These are phyloP conservation scores for Cordyceps farinosa DNA, from an alignment of 2,329 filamentous ascomycete species.

Conservation along the genomic window DNA sequence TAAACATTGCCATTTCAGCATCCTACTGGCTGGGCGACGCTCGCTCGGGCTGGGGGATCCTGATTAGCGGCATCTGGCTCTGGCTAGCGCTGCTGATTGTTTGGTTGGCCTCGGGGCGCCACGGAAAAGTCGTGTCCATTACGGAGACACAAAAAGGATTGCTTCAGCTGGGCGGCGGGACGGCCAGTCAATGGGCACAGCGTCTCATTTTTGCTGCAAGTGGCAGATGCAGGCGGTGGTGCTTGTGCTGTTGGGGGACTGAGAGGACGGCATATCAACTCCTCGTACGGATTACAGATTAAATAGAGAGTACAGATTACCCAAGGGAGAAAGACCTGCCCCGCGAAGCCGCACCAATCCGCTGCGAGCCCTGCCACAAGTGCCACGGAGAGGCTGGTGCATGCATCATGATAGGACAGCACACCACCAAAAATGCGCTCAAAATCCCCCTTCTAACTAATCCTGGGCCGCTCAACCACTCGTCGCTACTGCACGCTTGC, in stretches of 20 bases:
- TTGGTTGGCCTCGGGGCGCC: slow-evolving; percentile 1
- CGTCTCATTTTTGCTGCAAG: neutral
- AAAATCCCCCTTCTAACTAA: neutral
- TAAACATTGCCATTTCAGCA: neutral
- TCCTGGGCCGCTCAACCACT: neutral
- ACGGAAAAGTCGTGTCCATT: neutral
- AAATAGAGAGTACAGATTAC: no score
- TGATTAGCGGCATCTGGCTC: slow-evolving; percentile 15
- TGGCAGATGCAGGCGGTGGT: slow-evolving; percentile 7
- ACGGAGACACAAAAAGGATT: neutral
- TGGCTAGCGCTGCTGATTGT: slow-evolving; percentile 12
- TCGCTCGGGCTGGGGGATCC: slow-evolving; percentile 8
- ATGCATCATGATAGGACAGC: neutral
- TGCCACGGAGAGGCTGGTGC: neutral
- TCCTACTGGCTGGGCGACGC: slow-evolving; percentile 8
- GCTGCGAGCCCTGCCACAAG: neutral
- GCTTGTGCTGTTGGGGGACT: neutral
- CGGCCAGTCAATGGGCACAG: slow-evolving; percentile 1
- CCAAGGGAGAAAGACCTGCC: no score
- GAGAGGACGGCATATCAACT: neutral
- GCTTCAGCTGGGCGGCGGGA: slow-evolving; percentile 3
- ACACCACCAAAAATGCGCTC: neutral
- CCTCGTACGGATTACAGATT: no score
- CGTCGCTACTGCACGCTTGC: neutral
- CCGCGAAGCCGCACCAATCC: neutral